Evolutionary conservation across 441 rosid genomes (phyloP).

Genomic region (Daphne laureola): DNA sequence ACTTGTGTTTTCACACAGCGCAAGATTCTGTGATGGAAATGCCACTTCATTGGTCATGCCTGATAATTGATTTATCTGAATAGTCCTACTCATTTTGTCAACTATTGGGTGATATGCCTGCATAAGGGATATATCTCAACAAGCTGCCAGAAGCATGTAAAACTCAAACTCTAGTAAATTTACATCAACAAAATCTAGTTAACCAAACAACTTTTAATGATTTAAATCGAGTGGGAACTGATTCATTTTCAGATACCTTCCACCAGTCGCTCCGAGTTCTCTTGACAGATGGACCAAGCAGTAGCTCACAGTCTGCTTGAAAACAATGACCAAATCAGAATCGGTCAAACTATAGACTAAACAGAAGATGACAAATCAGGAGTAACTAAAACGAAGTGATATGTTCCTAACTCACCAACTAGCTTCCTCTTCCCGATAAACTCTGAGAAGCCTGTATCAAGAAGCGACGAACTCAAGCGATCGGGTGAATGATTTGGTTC

Average conservation of each 20-base stretch:
- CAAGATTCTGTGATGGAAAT: no score
- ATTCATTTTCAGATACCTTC: constrained; percentile 27
- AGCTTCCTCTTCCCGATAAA: constrained; percentile 38
- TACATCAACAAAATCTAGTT: background rate
- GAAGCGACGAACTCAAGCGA: constrained; percentile 16
- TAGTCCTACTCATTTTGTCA: constrained; percentile 19
- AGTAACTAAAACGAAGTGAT: background rate
- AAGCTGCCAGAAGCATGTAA: background rate
- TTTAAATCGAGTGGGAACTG: no score
- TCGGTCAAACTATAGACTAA: background rate
- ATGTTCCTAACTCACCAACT: constrained; percentile 23
- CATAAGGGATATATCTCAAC: constrained; percentile 6
- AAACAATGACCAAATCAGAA: constrained; percentile 7
- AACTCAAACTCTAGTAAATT: background rate
- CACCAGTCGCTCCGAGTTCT: constrained; percentile 25
- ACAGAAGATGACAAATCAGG: background rate
- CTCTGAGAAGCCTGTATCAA: constrained; percentile 8
- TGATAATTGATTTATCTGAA: constrained; percentile 8
- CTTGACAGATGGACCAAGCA: constrained; percentile 21
- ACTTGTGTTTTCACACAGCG: background rate
- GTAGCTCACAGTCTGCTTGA: constrained; percentile 11
- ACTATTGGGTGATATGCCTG: constrained; percentile 29
- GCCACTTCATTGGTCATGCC: constrained; percentile 10
- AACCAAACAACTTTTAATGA: no score
- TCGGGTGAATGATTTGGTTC: constrained; percentile 18